Evolutionary conservation across 2,329 filamentous ascomycete genomes (phyloP), one percentile per base, ranked within the genome.

Genomic region (Penicillium sp.): DNA sequence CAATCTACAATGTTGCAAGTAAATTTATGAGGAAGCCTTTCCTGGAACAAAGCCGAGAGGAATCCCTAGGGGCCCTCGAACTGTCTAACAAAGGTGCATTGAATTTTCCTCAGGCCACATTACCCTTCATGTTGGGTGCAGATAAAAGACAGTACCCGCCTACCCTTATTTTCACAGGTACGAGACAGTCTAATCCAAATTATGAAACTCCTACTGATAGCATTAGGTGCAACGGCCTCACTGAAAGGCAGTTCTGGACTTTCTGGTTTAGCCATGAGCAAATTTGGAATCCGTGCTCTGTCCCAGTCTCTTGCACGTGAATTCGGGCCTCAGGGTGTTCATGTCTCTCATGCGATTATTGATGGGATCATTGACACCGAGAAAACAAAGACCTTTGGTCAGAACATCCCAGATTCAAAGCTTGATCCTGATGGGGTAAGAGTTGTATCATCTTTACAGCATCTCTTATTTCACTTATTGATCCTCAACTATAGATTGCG

Each of bases 321-420:
- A 64, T 84, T 83, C 64, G 80, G 78, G 0, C 79, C 80, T 0
- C 70, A 81, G 61, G 81, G 81, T 9, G 74, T 84, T 6, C 81
- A 84, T 66, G 80, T 83, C 4, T 74, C 76, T 9, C 81, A 84
- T 69, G 78, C 78, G 2, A 78, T 83, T 53, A 79, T 81, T 54
- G 81, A 84, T 62, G 81, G 80, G 0, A 78, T 81, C 4, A 83
- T 83, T 61, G 79, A 81, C 57, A 81, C 78, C 6, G 78, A 75
- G 63, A 77, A 78, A 57, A 80, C 74, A 68, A 66, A 80, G 59
- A 78, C 29, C 1, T 59, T 39, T 11, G 41, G 40, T 2, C 16
- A 23, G 23, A 51, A 80, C 36, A 64, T 73, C 49, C 67, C 76
- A 0, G 80, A 82, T 65, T 77, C 76, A 0, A 82, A 82, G 67